These are phyloP conservation scores for Helotiales sp. DNA, from an alignment of 2,329 filamentous ascomycete species.

Conservation along the genomic window DNA sequence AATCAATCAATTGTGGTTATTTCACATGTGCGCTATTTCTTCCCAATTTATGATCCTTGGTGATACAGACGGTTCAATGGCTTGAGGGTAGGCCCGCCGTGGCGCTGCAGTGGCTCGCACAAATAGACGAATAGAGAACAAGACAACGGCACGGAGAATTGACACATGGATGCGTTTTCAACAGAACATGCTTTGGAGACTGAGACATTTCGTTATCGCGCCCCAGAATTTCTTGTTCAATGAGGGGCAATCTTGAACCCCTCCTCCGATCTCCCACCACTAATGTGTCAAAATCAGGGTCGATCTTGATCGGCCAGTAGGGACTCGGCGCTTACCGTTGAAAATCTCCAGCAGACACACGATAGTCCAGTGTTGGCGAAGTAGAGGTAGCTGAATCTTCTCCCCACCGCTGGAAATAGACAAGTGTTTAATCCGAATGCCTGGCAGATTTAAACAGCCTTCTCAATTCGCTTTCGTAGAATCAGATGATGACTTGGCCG, in stretches of 20 bases:
- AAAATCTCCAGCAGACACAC: neutral
- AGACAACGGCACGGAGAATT: neutral
- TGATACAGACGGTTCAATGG: neutral
- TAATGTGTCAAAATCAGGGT: neutral
- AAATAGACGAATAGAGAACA: neutral
- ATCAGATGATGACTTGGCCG: neutral
- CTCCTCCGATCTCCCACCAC: neutral
- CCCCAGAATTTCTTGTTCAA: neutral
- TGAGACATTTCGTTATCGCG: slow-evolving; percentile 3
- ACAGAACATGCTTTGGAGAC: neutral
- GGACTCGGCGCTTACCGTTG: neutral
- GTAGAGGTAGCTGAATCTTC: neutral
- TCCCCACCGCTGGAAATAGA: neutral
- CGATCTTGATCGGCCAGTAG: neutral
- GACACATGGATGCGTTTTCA: neutral
- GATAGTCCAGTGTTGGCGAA: neutral
- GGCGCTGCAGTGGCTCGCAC: slow-evolving; percentile 3
- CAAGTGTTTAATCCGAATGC: neutral
- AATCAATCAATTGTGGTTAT: neutral
- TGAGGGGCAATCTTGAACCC: neutral
- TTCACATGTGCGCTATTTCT: neutral
- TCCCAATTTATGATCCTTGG: neutral
- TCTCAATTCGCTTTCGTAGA: neutral
- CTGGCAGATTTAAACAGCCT: neutral
- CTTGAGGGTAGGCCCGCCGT: slow-evolving; percentile 2